A percentile compares a stretch with the other conserved stretches of the same genome.
These are phyloP conservation scores for Escallonia rubra DNA, from an alignment of 129 eudicot species.

Conservation along the genomic window DNA sequence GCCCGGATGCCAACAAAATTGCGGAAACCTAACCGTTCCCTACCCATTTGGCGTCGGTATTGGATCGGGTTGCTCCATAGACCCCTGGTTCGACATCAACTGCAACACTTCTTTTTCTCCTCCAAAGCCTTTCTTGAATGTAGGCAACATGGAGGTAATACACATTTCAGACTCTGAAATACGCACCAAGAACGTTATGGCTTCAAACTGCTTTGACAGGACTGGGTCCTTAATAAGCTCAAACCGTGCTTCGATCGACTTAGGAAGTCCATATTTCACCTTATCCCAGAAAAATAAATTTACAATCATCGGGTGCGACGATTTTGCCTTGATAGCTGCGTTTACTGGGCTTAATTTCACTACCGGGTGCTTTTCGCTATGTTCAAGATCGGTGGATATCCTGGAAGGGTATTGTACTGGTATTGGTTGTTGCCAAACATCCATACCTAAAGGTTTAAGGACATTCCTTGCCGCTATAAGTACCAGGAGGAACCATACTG, in stretches of 20 bases:
- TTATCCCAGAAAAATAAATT: slow-evolving; percentile 25
- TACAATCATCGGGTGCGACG: slow-evolving; percentile 42
- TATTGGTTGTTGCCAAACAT: slow-evolving; percentile 36
- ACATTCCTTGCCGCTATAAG: background rate
- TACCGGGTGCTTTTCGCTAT: slow-evolving; percentile 35
- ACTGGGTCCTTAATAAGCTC: background rate
- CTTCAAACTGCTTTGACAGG: slow-evolving; percentile 8
- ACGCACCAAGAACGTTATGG: slow-evolving; percentile 7
- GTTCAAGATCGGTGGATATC: slow-evolving; percentile 25
- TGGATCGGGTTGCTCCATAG: slow-evolving; percentile 16
- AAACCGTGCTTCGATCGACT: background rate
- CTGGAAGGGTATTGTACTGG: slow-evolving; percentile 32
- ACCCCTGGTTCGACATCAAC: slow-evolving; percentile 15
- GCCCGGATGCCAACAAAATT: slow-evolving; percentile 35
- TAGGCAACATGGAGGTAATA: background rate
- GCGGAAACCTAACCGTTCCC: slow-evolving; percentile 32
- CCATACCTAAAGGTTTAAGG: slow-evolving; percentile 27
- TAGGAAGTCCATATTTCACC: background rate
- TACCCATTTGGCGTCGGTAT: slow-evolving; percentile 35
- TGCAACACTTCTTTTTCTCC: slow-evolving; percentile 28
- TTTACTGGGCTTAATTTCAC: slow-evolving; percentile 9
- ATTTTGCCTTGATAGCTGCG: slow-evolving; percentile 15
- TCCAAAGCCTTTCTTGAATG: slow-evolving; percentile 13
- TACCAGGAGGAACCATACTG: slow-evolving; percentile 17
- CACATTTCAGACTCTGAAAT: slow-evolving; percentile 17